Evolutionary conservation across 2,329 filamentous ascomycete genomes (phyloP), one percentile per base, ranked within the genome.

Genomic region (Plectosphaerella cucumerina): DNA sequence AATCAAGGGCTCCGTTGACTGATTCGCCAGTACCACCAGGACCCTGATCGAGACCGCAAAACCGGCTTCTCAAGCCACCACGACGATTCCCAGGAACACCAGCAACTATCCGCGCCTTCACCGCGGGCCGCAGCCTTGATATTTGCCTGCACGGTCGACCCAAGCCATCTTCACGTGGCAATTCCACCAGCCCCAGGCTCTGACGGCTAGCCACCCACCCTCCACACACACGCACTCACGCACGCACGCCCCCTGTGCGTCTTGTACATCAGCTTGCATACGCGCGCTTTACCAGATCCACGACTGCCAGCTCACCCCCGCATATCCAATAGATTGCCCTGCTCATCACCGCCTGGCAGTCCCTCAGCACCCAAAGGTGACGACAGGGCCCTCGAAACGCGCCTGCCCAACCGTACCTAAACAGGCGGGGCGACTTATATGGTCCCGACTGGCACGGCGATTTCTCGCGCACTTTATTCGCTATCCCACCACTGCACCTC

Each of bases 291-390:
- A 71, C 70, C 69, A 76, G 69, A 71, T 73, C 69, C 66, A 68
- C 64, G 62, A 70, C 62, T 83, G 80, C 80, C 80, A 84, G 75
- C 81, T 75, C 81, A 83, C 79, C 73, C 70, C 78, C 47, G 70
- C 76, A 78, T 76, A 74, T 72, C 75, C 72, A 78, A 77, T 79
- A 76, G 72, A 77, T 77, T 77, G 72, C 70, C 70, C 66, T 64
- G 57, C 68, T 73, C 67, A 65, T 68, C 70, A 72, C 69, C 68
- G 67, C 69, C 33, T 37, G 17, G 68, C 71, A 66, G 66, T 66
- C 67, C 62, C 63, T 61, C 69, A 68, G 66, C 70, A 70, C 66
- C 69, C 67, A 65, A 70, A 71, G n/a, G 69, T 70, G 63, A 72
- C 67, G 68, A 66, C 65, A 68, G 59, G 59, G 55, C 59, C 62